These are phyloP conservation scores for Hortiboletus campestris DNA, from an alignment of 768 basidiomycete genomes.

Conservation along the genomic window DNA sequence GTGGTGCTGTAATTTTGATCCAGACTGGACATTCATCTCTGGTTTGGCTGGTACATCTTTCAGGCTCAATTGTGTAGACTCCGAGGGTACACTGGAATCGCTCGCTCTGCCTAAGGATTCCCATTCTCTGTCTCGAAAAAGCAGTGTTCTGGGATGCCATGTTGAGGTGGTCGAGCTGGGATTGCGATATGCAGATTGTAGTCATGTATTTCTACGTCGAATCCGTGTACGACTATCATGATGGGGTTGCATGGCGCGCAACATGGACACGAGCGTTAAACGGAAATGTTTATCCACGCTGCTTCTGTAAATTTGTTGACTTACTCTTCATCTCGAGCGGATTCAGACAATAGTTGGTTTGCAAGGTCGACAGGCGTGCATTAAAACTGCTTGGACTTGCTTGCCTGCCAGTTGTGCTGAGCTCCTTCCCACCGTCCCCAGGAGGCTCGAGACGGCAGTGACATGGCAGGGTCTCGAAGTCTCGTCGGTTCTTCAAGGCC, in stretches of 20 bases:
- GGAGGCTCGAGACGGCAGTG: conserved; percentile 1
- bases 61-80: conserved; percentile 50
- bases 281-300: neutral
- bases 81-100: conserved; percentile 45
- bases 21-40: conserved; percentile 64
- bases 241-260: neutral
- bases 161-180: conserved; percentile 67
- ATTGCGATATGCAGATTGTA: conserved; percentile 34
- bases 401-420: neutral
- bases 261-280: neutral
- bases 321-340: neutral
- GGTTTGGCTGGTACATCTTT: conserved; percentile 70
- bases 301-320: conserved; percentile 1
- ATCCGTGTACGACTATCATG: too few species aligned
- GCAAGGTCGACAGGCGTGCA: neutral
- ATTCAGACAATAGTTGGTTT: neutral
- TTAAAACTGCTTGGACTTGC: neutral
- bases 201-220: neutral
- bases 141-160: conserved; percentile 71
- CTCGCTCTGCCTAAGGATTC: conserved; percentile 44
- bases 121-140: conserved; percentile 13
- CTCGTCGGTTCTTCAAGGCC: conserved; percentile 13
- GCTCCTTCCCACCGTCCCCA: conserved; percentile 12
- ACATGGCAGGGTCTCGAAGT: conserved; percentile 20
- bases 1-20: too few species aligned